Conservation (phyloP, 495 filamentous ascomycete genomes). For the Viridothelium virens region DNA sequence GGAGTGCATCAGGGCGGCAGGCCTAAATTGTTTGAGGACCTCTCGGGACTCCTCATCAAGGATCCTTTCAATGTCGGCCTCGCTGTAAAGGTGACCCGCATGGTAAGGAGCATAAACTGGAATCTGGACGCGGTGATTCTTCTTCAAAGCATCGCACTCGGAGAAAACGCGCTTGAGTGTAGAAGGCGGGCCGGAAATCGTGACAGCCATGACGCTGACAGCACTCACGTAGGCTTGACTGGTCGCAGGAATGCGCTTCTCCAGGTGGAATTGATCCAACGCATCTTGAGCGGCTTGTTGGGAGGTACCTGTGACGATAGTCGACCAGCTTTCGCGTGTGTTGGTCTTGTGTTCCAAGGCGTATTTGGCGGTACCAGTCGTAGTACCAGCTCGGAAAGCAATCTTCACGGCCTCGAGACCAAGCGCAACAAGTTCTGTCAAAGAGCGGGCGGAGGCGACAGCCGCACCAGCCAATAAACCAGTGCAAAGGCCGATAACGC, state of each 20-base stretch:
- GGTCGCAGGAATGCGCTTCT: slow-evolving; percentile 52
- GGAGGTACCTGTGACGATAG: slow-evolving; percentile 42
- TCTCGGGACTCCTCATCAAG: slow-evolving; percentile 39
- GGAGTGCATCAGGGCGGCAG: slow-evolving; percentile 34
- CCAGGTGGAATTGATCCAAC: slow-evolving; percentile 46
- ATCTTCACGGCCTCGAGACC: slow-evolving; percentile 64
- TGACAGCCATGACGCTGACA: slow-evolving; percentile 57
- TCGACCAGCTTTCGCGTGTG: slow-evolving; percentile 50
- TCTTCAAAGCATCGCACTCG: slow-evolving; percentile 42
- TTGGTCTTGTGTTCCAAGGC: slow-evolving; percentile 44
- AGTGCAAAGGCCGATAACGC: slow-evolving; percentile 60
- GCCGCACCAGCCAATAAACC: slow-evolving; percentile 65
- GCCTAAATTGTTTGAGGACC: slow-evolving; percentile 34
- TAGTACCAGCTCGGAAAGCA: slow-evolving; percentile 62
- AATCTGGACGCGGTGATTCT: slow-evolving; percentile 52
- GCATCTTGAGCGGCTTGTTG: slow-evolving; percentile 40
- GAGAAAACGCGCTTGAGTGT: slow-evolving; percentile 53
- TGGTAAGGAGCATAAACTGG: slow-evolving; percentile 78
- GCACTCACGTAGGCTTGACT: slow-evolving; percentile 68
- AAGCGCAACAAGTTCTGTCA: slow-evolving; percentile 59
- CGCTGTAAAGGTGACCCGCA: slow-evolving; percentile 61
- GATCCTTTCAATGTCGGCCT: slow-evolving; percentile 54
- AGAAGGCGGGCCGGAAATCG: slow-evolving; percentile 70
- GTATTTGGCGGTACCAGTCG: slow-evolving; percentile 46
- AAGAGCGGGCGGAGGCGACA: slow-evolving; percentile 57